Evolutionary conservation across 225 moss, liverwort and hornwort genomes (phyloP).

Genomic region (Pseudoscleropodium purum): DNA sequence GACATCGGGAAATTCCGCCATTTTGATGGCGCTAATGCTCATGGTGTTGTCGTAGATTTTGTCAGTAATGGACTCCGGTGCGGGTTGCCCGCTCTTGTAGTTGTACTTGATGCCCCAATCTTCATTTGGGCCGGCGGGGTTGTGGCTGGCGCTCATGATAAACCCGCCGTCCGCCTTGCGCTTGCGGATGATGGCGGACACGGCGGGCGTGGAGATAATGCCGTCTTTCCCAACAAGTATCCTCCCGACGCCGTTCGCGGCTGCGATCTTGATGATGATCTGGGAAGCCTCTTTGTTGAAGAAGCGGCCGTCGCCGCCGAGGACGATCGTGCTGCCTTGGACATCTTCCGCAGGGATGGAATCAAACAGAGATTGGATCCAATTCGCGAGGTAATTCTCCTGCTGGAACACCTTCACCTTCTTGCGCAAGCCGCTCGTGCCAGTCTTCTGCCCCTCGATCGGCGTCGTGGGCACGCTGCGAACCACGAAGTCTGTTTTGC

Average conservation of each 20-base stretch:
- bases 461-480: constrained; percentile 57
- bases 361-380: constrained; percentile 93
- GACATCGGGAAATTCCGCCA: constrained; percentile 67
- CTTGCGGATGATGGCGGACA: constrained; percentile 88
- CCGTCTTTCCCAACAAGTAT: constrained; percentile 76
- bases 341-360: constrained; percentile 70
- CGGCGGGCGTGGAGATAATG: constrained; percentile 81
- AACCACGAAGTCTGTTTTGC: constrained; percentile 37
- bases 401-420: constrained; percentile 90
- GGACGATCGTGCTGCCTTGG: constrained; percentile 74
- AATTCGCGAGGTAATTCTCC: constrained; percentile 85
- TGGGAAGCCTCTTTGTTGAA: constrained; percentile 92
- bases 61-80: constrained; percentile 86
- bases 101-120: constrained; percentile 99
- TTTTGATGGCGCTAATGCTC: constrained; percentile 57
- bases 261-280: constrained; percentile 90
- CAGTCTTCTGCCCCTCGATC: constrained; percentile 93
- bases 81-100: constrained; percentile 91
- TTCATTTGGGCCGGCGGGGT: constrained; percentile 86
- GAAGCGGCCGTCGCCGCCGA: constrained; percentile 92
- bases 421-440: constrained; percentile 85
- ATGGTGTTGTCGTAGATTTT: constrained; percentile 85
- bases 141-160: constrained; percentile 98
- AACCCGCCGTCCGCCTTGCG: constrained; percentile 78
- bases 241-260: constrained; percentile 79